phyloP scores from a whole-genome alignment of 352 stramenopile genomes.

The Phytophthora ohioensis region DNA sequence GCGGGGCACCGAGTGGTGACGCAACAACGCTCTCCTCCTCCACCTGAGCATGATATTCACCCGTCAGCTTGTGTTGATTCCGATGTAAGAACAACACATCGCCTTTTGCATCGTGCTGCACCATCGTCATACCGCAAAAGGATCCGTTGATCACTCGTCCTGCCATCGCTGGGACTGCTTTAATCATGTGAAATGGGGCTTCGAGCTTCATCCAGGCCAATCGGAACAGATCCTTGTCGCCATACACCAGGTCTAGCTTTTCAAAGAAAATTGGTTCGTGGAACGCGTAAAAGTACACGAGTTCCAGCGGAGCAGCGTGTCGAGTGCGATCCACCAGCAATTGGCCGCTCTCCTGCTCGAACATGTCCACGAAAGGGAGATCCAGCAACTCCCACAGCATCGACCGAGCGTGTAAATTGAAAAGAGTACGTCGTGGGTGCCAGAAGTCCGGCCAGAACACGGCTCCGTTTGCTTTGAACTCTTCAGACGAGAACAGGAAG shows the following conservation, averaged over 20 bases:
- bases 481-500: constrained; percentile 45
- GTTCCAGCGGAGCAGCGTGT: constrained; percentile 32
- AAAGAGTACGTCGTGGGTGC: constrained; percentile 55
- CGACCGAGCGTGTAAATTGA: constrained; percentile 55
- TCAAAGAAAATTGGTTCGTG: constrained; percentile 36
- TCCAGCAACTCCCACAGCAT: constrained; percentile 58
- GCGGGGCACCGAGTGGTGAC: not conserved
- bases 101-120: constrained; percentile 41
- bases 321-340: constrained; percentile 47
- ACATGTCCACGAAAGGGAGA: constrained; percentile 51
- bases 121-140: constrained; percentile 57
- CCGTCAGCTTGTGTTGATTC: constrained; percentile 43
- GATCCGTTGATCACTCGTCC: constrained; percentile 30
- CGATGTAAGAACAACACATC: constrained; percentile 53
- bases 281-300: constrained; percentile 49
- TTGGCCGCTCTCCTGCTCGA: constrained; percentile 68
- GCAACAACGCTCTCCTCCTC: not conserved
- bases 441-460: constrained; percentile 76
- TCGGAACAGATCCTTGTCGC: constrained; percentile 63
- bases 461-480: constrained; percentile 46
- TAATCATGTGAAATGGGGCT: constrained; percentile 49
- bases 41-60: not conserved
- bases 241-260: constrained; percentile 39
- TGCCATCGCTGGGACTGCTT: constrained; percentile 37
- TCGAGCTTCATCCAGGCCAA: constrained; percentile 53